A percentile compares a stretch with the other conserved stretches of the same genome.
These are phyloP conservation scores for Nelumbo lutea DNA, from an alignment of 164 flowering plant genomes.

Conservation along the genomic window DNA sequence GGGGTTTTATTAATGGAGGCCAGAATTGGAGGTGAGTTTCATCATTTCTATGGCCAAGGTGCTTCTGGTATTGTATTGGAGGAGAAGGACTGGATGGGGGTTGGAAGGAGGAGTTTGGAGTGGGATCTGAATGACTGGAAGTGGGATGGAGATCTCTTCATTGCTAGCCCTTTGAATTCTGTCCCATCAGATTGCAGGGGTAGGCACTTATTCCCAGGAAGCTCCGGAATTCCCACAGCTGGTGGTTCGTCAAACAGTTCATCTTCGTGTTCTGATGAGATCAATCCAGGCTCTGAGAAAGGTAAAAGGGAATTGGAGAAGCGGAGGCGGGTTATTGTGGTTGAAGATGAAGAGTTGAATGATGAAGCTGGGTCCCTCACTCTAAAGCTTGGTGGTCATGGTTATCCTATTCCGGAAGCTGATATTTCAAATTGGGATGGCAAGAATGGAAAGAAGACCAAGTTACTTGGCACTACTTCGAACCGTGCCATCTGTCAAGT, in stretches of 20 bases:
- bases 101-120: conserved; percentile 51
- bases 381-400: conserved; percentile 71
- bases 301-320: conserved; percentile 50
- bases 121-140: conserved; percentile 93
- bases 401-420: conserved; percentile 30
- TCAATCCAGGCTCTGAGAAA: conserved; percentile 17
- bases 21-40: conserved; percentile 38
- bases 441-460: conserved; percentile 56
- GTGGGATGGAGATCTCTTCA: conserved; percentile 88
- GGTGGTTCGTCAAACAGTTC: conserved; percentile 23
- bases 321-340: conserved; percentile 44
- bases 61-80: conserved; percentile 21
- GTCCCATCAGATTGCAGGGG: conserved; percentile 29
- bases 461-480: conserved; percentile 32
- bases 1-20: conserved; percentile 51
- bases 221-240: conserved; percentile 21
- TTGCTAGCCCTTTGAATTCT: conserved; percentile 50
- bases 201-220: conserved; percentile 45
- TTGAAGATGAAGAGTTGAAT: conserved; percentile 37
- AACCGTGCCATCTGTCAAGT: conserved; percentile 83
- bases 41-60: conserved; percentile 33
- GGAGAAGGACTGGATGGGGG: conserved; percentile 29
- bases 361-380: conserved; percentile 48
- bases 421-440: conserved; percentile 41
- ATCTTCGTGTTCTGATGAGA: conserved; percentile 32